A percentile compares a stretch with the other conserved stretches of the same genome.
These are phyloP conservation scores for Citrullus colocynthis DNA, from an alignment of 306 rosid species.

Conservation along the genomic window DNA sequence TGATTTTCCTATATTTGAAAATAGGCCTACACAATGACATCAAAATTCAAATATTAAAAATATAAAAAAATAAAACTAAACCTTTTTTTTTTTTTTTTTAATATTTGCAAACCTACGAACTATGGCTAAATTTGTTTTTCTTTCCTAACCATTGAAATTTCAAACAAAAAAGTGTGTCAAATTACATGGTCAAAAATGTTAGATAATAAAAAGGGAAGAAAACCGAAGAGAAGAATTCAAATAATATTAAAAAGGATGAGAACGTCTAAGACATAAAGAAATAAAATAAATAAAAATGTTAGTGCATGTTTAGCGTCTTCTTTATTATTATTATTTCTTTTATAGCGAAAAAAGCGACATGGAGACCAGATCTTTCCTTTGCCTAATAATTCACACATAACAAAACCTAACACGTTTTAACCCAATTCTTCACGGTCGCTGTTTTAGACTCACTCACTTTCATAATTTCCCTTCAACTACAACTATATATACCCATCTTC, in stretches of 20 bases:
- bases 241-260: not conserved
- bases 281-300: not conserved
- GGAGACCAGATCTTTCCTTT: not conserved
- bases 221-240: not conserved
- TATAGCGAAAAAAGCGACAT: not conserved
- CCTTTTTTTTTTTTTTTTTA: too few species aligned
- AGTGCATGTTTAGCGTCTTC: not conserved
- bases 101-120: too few species aligned
- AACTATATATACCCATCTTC: not conserved
- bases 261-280: not conserved
- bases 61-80: too few species aligned
- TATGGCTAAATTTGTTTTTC: too few species aligned
- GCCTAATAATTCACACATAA: not conserved
- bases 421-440: not conserved
- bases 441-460: constrained; percentile 1
- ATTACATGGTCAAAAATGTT: too few species aligned
- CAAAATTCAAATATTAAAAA: too few species aligned
- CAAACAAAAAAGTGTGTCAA: not conserved
- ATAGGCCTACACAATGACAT: too few species aligned
- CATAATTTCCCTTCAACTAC: not conserved
- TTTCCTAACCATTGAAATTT: too few species aligned
- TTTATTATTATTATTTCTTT: not conserved
- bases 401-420: not conserved
- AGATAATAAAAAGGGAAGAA: not conserved
- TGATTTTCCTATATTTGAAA: too few species aligned